Percentiles rank a stretch among this genome's conserved stretches.
Evolutionary conservation across 768 basidiomycete species (phyloP).

Genomic region (Scleroderma bovista): DNA sequence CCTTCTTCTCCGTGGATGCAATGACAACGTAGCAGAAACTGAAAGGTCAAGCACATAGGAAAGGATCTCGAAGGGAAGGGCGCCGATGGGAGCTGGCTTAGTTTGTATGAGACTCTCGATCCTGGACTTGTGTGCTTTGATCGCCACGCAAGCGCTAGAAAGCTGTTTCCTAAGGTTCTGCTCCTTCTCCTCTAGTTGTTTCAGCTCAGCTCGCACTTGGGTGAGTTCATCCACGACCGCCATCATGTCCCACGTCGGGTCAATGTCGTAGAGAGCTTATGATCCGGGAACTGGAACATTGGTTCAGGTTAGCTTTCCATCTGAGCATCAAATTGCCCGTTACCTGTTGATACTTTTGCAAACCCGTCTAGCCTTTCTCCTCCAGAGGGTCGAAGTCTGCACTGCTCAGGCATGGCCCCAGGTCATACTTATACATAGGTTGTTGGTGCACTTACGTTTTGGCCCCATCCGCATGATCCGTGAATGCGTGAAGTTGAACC

Average conservation of each 20-base stretch:
- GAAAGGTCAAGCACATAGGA: not conserved
- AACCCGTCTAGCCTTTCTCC: too few relatives aligned
- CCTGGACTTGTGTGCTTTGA: not conserved
- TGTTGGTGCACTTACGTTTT: too few relatives aligned
- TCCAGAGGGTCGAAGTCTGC: too few relatives aligned
- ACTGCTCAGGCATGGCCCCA: too few relatives aligned
- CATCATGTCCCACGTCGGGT: not conserved
- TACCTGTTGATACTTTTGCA: too few relatives aligned
- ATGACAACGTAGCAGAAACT: not conserved
- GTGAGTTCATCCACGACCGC: not conserved
- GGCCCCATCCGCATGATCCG: too few relatives aligned
- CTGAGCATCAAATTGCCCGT: too few relatives aligned
- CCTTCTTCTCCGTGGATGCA: not conserved
- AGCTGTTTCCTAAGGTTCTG: not conserved
- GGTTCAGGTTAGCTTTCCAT: too few relatives aligned
- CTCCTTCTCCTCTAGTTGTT: not conserved
- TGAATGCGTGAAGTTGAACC: too few relatives aligned
- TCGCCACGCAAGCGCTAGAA: not conserved
- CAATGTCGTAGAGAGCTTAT: too few relatives aligned
- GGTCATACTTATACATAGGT: too few relatives aligned
- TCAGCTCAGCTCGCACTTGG: not conserved
- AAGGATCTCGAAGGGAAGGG: not conserved
- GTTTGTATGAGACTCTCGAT: not conserved
- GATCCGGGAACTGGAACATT: too few relatives aligned
- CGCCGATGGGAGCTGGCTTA: not conserved